Percentiles rank a stretch among this genome's conserved stretches.
Conservation (phyloP, 257 asterid genomes). For the Nicotiana undulata region DNA sequence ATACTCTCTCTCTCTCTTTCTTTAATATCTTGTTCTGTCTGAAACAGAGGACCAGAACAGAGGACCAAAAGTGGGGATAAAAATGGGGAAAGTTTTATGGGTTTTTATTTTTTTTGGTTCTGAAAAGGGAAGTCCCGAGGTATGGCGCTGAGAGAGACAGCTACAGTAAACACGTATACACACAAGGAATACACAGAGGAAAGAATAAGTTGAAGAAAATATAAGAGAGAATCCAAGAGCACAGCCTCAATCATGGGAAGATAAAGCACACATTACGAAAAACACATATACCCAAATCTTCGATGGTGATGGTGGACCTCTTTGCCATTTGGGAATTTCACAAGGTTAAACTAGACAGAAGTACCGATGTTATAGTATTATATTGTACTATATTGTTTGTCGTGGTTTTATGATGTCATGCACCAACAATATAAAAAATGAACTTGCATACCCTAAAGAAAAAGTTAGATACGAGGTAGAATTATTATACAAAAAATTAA, state of each 20-base stretch:
- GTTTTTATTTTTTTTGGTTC: neutral
- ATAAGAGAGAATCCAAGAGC: conserved; percentile 25
- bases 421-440: too few relatives aligned
- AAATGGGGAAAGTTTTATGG: conserved; percentile 11
- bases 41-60: conserved; percentile 1
- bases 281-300: neutral
- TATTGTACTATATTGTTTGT: neutral
- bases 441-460: too few relatives aligned
- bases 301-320: conserved; percentile 2
- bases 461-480: too few relatives aligned
- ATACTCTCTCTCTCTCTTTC: conserved; percentile 12
- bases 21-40: neutral
- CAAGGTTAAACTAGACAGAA: neutral
- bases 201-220: neutral
- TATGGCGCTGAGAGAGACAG: conserved; percentile 18
- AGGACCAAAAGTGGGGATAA: neutral
- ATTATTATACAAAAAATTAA: too few relatives aligned
- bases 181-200: neutral
- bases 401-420: too few relatives aligned
- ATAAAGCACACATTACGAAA: conserved; percentile 8
- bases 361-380: neutral
- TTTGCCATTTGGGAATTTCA: neutral
- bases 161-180: neutral
- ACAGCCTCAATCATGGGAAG: conserved; percentile 9
- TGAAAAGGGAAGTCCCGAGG: conserved; percentile 24